Evolutionary conservation across 2,329 filamentous ascomycete species (phyloP).

Genomic region (Myrmaecium sp.): DNA sequence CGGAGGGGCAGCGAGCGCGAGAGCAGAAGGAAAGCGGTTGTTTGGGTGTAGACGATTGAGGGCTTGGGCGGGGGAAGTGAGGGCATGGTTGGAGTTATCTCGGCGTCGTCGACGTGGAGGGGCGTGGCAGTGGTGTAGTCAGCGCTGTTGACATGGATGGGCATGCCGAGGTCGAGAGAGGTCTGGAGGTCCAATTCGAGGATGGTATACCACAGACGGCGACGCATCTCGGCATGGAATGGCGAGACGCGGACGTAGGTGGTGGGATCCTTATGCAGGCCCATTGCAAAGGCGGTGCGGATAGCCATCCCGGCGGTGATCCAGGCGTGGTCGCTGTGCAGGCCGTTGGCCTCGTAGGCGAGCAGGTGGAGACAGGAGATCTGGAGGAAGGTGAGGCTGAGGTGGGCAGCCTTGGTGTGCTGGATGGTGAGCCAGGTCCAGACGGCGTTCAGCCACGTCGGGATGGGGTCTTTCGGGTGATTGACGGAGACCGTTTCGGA

Average conservation of each 20-base stretch:
- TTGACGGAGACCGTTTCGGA: too few relatives aligned
- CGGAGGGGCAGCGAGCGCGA: too few relatives aligned
- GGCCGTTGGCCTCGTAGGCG: slow-evolving; percentile 1
- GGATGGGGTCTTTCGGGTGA: too few relatives aligned
- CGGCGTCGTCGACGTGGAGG: too few relatives aligned
- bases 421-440: too few relatives aligned
- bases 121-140: too few relatives aligned
- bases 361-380: slow-evolving; percentile 1
- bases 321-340: slow-evolving; percentile 1
- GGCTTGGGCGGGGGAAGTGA: too few relatives aligned
- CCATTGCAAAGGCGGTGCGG: slow-evolving; percentile 25
- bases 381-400: slow-evolving; percentile 1
- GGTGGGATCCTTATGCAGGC: slow-evolving; percentile 23
- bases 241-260: slow-evolving; percentile 18
- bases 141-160: too few relatives aligned
- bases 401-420: slow-evolving; percentile 2
- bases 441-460: too few relatives aligned
- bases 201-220: slow-evolving; percentile 28
- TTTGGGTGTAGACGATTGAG: too few relatives aligned
- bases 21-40: too few relatives aligned
- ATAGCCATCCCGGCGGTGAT: slow-evolving; percentile 17
- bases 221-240: slow-evolving; percentile 24
- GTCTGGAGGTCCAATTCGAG: slow-evolving; percentile 23
- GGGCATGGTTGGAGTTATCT: too few relatives aligned
- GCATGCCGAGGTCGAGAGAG: slow-evolving; percentile 9